A percentile compares a stretch with the other conserved stretches of the same genome.
Evolutionary conservation across 306 rosid species (phyloP).

Genomic region (Cicer cuneatum): DNA sequence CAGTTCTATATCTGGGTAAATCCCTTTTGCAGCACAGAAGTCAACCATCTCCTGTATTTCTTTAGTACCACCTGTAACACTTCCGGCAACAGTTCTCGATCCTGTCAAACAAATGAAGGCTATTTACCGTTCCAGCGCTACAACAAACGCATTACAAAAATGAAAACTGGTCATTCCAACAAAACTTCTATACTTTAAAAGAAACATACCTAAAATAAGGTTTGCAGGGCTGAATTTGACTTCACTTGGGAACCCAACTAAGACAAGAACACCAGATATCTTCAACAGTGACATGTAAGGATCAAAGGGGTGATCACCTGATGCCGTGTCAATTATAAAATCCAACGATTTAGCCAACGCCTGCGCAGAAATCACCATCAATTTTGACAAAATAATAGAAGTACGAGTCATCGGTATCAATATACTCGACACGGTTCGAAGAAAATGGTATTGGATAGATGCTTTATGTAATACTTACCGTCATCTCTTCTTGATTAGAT

Average conservation of each 20-base stretch:
- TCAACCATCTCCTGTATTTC: slow-evolving; percentile 77
- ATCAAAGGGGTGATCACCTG: slow-evolving; percentile 90
- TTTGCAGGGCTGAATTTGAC: slow-evolving; percentile 73
- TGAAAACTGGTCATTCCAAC: slow-evolving; percentile 23
- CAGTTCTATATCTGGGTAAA: slow-evolving; percentile 78
- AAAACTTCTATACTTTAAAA: slow-evolving; percentile 1
- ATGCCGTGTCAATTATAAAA: slow-evolving; percentile 79
- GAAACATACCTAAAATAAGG: slow-evolving; percentile 66
- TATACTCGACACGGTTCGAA: background rate
- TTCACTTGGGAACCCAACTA: slow-evolving; percentile 83
- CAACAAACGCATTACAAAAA: background rate
- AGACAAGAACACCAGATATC: slow-evolving; percentile 61
- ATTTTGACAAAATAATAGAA: slow-evolving; percentile 17
- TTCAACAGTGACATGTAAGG: slow-evolving; percentile 78
- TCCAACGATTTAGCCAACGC: slow-evolving; percentile 69
- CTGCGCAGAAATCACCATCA: slow-evolving; percentile 49
- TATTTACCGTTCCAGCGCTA: background rate
- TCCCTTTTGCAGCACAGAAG: slow-evolving; percentile 69
- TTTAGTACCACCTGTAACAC: slow-evolving; percentile 67
- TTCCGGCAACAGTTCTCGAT: slow-evolving; percentile 67
- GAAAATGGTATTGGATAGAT: background rate
- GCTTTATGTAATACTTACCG: slow-evolving; percentile 48
- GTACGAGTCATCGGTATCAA: slow-evolving; percentile 7
- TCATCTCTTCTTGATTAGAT: slow-evolving; percentile 74
- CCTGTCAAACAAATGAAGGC: slow-evolving; percentile 54